These are phyloP conservation scores for Talaromyces pinophilus DNA, from an alignment of 2,329 filamentous ascomycete species.

Conservation along the genomic window DNA sequence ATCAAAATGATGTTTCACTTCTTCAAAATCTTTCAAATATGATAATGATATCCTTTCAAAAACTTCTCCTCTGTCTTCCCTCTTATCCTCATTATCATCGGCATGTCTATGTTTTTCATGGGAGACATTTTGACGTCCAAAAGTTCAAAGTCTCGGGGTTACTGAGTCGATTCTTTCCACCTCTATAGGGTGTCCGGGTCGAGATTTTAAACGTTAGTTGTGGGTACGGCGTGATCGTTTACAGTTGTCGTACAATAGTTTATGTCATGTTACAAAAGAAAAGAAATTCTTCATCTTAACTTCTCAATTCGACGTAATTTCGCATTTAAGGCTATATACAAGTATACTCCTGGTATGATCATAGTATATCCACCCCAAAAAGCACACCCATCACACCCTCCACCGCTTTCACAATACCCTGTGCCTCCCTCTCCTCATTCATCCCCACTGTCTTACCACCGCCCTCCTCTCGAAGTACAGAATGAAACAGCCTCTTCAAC, in stretches of 20 bases:
- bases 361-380: conserved; percentile 28
- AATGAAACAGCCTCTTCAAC: conserved; percentile 41
- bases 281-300: conserved; percentile 1
- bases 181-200: not conserved
- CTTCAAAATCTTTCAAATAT: conserved; percentile 22
- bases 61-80: conserved; percentile 24
- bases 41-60: conserved; percentile 30
- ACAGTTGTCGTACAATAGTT: conserved; percentile 21
- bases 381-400: conserved; percentile 39
- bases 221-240: conserved; percentile 22
- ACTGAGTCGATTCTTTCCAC: conserved; percentile 4
- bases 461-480: conserved; percentile 32
- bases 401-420: conserved; percentile 38
- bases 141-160: conserved; percentile 4
- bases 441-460: conserved; percentile 21
- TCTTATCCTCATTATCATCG: conserved; percentile 9
- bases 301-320: not conserved
- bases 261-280: conserved; percentile 22
- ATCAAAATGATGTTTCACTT: conserved; percentile 30
- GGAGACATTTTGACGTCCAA: not conserved
- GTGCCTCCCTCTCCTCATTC: conserved; percentile 29
- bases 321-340: not conserved
- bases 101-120: conserved; percentile 16
- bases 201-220: conserved; percentile 18
- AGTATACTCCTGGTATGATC: not conserved